Percentiles rank a stretch among this genome's conserved stretches.
Conservation (phyloP, 805 yeast genomes). For the Candida peoriensis region DNA sequence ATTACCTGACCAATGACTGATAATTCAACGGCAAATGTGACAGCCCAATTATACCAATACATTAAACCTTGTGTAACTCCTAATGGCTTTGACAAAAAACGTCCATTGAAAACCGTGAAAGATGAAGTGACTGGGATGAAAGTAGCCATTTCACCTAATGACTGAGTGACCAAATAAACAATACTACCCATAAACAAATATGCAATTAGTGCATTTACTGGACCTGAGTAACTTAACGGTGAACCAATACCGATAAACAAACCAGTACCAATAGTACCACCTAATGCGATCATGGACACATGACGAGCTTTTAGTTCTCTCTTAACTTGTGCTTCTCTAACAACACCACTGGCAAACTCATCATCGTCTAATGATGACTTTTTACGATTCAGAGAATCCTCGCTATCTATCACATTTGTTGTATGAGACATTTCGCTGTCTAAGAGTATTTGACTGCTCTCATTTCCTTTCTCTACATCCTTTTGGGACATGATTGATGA, state of each 20-base stretch:
- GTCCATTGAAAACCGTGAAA: constrained; percentile 61
- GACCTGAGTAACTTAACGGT: constrained; percentile 57
- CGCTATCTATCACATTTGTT: not conserved
- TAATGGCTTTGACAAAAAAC: constrained; percentile 61
- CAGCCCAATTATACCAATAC: constrained; percentile 77
- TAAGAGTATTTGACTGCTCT: not conserved
- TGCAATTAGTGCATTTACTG: constrained; percentile 61
- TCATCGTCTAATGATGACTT: constrained; percentile 2
- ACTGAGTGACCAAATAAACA: constrained; percentile 62
- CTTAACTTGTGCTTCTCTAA: constrained; percentile 41
- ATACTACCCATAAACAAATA: constrained; percentile 63
- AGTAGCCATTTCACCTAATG: constrained; percentile 79
- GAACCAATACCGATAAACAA: constrained; percentile 59
- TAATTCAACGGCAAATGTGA: constrained; percentile 70
- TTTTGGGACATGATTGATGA: not conserved
- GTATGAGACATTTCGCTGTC: too few relatives aligned
- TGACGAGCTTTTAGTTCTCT: constrained; percentile 64
- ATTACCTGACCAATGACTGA: constrained; percentile 67
- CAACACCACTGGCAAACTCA: constrained; percentile 19
- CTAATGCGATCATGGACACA: constrained; percentile 71
- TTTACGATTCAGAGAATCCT: constrained; percentile 3
- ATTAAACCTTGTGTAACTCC: constrained; percentile 72
- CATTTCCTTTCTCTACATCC: not conserved
- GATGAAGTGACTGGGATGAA: constrained; percentile 65
- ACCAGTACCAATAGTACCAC: constrained; percentile 81